Evolutionary conservation across 768 basidiomycete species (phyloP), one percentile per base, ranked within the genome.

Genomic region (Pleurotus tuoliensis): DNA sequence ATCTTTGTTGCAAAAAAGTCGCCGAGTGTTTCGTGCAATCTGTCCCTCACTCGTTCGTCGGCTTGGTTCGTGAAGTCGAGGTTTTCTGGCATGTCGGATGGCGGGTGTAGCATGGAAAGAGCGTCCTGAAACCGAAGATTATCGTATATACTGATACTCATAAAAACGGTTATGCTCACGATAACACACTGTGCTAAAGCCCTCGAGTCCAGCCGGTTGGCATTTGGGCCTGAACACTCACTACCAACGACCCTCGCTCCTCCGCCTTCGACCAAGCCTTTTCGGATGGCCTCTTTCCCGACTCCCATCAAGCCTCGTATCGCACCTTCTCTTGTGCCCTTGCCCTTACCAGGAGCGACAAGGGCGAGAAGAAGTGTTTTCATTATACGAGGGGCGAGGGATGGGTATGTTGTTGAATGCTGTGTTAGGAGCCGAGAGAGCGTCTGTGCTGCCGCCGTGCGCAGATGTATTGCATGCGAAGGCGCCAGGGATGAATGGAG

Each of bases 361-460:
- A 98, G 83, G 0, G 94, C 93, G 9, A 94, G 80, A 3, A 97
- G 78, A 3, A 98, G 84, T 0, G 96, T 97, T 68, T 97, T 97
- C 78, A 94, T 92, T 47, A 98, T 88, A 12, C 96, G 88, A 25
- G 90, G 87, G 1, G 89, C 85, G 12, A 95, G 82, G 0, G 88
- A 87, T 0, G 93, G 91, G 69, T 95, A 94, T 3, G 92, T 92
- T n/a, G 89, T 88, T 0, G 88, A 87, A 62, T 93, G 90, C 60
- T 86, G 87, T 0, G 85, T 87, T 60, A 94, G 76, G 2, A 98
- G 75, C 57, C 86, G 86, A 2, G 91, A 87, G 0, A 99, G 81
- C 0, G 92, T 92, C 59, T 94, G 87, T 1, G 94, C 82, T 3
- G 96, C 91, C 4, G 83, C 79, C 3, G 83, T 88, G 38, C 96